Conservation (phyloP, 2,329 filamentous ascomycete species). For the Coniochaeta sp. region DNA sequence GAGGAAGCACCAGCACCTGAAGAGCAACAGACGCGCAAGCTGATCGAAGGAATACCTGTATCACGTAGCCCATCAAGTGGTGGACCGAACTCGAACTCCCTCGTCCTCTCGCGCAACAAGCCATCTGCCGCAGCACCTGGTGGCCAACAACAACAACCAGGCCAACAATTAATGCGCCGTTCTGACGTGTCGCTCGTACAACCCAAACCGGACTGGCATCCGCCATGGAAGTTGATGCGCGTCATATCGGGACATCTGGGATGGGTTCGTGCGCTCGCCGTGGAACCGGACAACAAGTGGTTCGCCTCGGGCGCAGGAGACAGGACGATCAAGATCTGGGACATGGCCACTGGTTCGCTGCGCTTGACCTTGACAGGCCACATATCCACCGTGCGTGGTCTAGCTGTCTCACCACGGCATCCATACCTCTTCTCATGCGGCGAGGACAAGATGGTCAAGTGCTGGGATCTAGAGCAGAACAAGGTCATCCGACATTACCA, state of each 20-base stretch:
- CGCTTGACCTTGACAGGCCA: constrained; percentile 85
- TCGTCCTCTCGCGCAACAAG: constrained; percentile 25
- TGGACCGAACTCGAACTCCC: constrained; percentile 23
- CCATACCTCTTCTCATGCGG: constrained; percentile 97
- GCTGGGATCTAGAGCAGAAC: constrained; percentile 99
- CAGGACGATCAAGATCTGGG: constrained; percentile 98
- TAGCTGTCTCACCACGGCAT: constrained; percentile 87
- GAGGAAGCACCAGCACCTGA: constrained; percentile 20
- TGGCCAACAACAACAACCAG: constrained; percentile 21
- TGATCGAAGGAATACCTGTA: constrained; percentile 55
- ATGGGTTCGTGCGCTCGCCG: constrained; percentile 83
- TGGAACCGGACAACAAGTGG: constrained; percentile 96
- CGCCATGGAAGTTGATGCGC: constrained; percentile 96
- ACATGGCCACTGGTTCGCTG: constrained; percentile 80
- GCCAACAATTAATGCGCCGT: constrained; percentile 24
- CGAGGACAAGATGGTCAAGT: constrained; percentile 99
- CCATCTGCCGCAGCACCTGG: constrained; percentile 13
- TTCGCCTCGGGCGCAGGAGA: constrained; percentile 95
- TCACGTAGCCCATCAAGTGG: constrained; percentile 23
- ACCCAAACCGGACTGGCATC: constrained; percentile 86
- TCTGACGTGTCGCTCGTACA: constrained; percentile 21
- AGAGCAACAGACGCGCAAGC: constrained; percentile 48
- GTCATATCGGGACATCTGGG: constrained; percentile 95
- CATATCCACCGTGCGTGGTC: constrained; percentile 84
- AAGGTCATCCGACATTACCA: constrained; percentile 98